A percentile compares a stretch with the other conserved stretches of the same genome.
phyloP scores from a whole-genome alignment of 805 yeast genomes.

The Sugiyamaella mastotermitis region DNA sequence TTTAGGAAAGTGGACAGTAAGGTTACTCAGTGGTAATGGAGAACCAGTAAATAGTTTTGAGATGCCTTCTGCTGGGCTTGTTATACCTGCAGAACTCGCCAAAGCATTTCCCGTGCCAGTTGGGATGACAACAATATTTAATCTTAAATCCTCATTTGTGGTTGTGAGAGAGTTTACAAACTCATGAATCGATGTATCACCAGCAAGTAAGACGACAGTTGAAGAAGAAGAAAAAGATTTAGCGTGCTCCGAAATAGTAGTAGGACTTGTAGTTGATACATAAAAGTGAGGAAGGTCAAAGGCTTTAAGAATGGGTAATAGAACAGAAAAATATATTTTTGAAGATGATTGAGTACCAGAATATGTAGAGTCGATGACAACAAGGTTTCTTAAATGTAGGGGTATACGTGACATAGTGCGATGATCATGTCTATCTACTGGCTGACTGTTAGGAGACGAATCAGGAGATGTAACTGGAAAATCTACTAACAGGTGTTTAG shows the following conservation, averaged over 20 bases:
- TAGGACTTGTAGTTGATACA: slow-evolving; percentile 28
- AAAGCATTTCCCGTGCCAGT: slow-evolving; percentile 86
- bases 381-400: slow-evolving; percentile 22
- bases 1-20: slow-evolving; percentile 39
- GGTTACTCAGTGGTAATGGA: slow-evolving; percentile 37
- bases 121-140: slow-evolving; percentile 44
- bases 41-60: slow-evolving; percentile 24
- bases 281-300: slow-evolving; percentile 30
- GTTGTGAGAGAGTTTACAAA: slow-evolving; percentile 49
- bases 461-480: no score
- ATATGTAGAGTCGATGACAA: slow-evolving; percentile 29
- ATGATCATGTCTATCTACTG: no score
- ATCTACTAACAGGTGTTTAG: no score
- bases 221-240: slow-evolving; percentile 23
- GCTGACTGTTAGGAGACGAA: no score
- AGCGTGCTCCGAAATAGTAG: slow-evolving; percentile 30
- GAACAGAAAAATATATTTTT: slow-evolving; percentile 24
- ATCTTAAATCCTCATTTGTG: slow-evolving; percentile 10
- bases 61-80: slow-evolving; percentile 25
- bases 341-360: slow-evolving; percentile 27
- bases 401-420: no score
- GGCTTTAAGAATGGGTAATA: slow-evolving; percentile 30
- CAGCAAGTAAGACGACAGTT: slow-evolving; percentile 63
- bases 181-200: slow-evolving; percentile 82
- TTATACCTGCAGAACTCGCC: slow-evolving; percentile 50